These are phyloP conservation scores for Verruconis gallopava DNA, from an alignment of 2,329 filamentous ascomycete species.

Conservation along the genomic window DNA sequence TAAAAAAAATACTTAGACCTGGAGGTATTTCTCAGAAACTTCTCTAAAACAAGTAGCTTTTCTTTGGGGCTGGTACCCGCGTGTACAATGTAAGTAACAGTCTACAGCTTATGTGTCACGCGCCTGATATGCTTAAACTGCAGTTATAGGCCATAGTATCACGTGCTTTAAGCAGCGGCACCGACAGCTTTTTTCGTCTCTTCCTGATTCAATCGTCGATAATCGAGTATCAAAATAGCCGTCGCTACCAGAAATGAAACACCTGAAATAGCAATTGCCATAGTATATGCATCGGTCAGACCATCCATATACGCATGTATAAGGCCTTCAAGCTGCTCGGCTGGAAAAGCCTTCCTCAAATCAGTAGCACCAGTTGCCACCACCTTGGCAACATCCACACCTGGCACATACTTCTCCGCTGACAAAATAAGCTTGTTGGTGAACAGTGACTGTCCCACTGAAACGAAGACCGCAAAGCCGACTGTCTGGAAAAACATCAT, in stretches of 20 bases:
- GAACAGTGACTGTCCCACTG: slow-evolving; percentile 7
- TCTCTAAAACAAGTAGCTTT: too few species aligned
- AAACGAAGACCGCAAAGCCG: slow-evolving; percentile 6
- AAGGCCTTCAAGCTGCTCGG: slow-evolving; percentile 2
- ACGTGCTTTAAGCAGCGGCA: too few species aligned
- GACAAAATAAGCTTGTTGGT: slow-evolving; percentile 6
- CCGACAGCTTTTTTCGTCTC: background rate
- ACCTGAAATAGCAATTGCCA: slow-evolving; percentile 5
- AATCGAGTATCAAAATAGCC: slow-evolving; percentile 17
- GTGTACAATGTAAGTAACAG: too few species aligned
- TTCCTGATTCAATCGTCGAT: slow-evolving; percentile 2
- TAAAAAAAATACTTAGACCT: too few species aligned
- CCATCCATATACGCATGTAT: slow-evolving; percentile 9
- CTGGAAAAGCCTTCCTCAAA: slow-evolving; percentile 23
- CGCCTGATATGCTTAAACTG: too few species aligned
- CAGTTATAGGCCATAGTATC: too few species aligned
- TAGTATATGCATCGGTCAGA: slow-evolving; percentile 7
- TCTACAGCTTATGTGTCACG: too few species aligned
- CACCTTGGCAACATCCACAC: slow-evolving; percentile 22
- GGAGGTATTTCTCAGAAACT: too few species aligned
- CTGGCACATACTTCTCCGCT: slow-evolving; percentile 16
- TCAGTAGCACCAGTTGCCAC: slow-evolving; percentile 33
- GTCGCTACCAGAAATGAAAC: slow-evolving; percentile 1
- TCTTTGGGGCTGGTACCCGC: too few species aligned
- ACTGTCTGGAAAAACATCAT: slow-evolving; percentile 13